Base-by-base conservation (phyloP, 495 filamentous ascomycete species). In the Evansstolkia leycettana region DNA sequence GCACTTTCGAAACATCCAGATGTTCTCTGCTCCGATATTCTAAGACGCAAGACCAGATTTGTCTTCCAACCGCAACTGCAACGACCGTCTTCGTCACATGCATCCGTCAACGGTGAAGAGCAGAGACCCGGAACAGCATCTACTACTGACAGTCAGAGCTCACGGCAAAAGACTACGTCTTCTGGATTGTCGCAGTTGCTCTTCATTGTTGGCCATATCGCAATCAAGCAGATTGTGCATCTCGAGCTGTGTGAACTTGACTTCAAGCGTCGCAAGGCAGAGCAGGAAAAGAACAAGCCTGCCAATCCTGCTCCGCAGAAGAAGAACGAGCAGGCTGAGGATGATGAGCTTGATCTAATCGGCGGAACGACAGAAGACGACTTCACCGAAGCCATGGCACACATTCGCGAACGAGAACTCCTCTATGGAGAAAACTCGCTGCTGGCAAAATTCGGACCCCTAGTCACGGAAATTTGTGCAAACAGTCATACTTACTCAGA, bases 211-310 rank as follows among this genome's bases (percentile, higher is more conserved):
- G 90, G 89, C 4, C 89, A 98, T 50, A 84, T 95, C 39, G 88
- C 89, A 18, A 85, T 98, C 60, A 98, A 98, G 55, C 90, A 99
- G 48, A 99, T 96, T 40, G 90, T 99, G n/a, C 92, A 99, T 55
- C 69, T 99, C n/a, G 90, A 99, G 44, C 70, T 96, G 2, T 88
- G 85, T 57, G 90, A 99, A 51, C 72, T 88, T 25, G 90, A 99
- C 55, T 99, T 99, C 60, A 99, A 99, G 60, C 75, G 88, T 17
- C 72, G 87, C 37, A 99, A 96, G 60, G 84, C 82, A 10, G 90
- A 94, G 45, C 85, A 88, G 41, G 90, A 96, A 54, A 94, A 89
- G 58, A 80, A 66, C 30, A 79, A 80, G 62, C 64, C 66, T 38
- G 70, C 69, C 38, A 73, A 50, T 33, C 37, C 58, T 7, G 55